phyloP scores from a whole-genome alignment of 177 flowering plant genomes.

The Vitis hybrid region DNA sequence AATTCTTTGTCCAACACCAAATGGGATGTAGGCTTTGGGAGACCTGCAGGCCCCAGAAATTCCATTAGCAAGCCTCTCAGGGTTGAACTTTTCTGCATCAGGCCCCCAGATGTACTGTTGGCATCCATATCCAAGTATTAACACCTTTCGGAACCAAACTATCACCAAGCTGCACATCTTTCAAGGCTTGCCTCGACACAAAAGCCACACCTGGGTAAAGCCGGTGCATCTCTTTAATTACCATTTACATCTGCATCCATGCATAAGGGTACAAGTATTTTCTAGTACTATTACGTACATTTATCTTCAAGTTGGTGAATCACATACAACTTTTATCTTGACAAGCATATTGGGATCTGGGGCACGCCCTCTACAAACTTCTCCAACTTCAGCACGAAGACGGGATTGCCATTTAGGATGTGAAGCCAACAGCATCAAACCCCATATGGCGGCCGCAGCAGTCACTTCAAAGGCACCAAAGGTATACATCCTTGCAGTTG shows the following conservation, averaged over 20 bases:
- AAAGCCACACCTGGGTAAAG: neutral
- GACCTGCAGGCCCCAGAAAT: conserved; percentile 1
- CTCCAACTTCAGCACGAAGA: neutral
- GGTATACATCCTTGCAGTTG: conserved; percentile 1
- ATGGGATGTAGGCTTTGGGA: conserved; percentile 7
- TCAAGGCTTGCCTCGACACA: conserved; percentile 4
- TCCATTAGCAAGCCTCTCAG: conserved; percentile 8
- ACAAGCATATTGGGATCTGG: neutral
- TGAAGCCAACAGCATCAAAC: conserved; percentile 1
- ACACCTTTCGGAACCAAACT: conserved; percentile 1
- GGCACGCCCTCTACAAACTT: neutral
- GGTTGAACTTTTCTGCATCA: conserved; percentile 2
- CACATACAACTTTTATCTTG: conserved; percentile 4
- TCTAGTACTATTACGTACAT: too few relatives aligned
- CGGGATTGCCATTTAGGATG: conserved; percentile 1
- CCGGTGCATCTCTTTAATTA: neutral
- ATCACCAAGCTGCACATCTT: conserved; percentile 1
- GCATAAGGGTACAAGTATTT: too few relatives aligned
- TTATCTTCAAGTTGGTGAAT: neutral
- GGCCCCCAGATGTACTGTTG: conserved; percentile 3
- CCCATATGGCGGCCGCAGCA: neutral
- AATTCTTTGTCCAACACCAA: neutral
- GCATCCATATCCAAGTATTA: neutral
- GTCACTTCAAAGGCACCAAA: neutral
- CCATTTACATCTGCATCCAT: too few relatives aligned